Conservation (phyloP, 805 yeast genomes). For the Yamadazyma insecticola region DNA sequence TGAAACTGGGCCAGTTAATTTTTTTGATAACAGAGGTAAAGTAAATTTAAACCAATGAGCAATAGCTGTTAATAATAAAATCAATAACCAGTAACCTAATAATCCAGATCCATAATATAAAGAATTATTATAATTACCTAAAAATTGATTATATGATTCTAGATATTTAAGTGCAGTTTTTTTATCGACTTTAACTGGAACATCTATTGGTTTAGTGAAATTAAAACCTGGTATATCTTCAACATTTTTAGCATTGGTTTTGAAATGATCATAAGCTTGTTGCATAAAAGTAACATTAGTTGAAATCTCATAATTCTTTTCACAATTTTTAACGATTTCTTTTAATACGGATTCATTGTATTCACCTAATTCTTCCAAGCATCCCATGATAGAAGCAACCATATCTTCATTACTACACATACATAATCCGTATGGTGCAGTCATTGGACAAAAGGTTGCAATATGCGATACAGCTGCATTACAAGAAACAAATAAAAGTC, state of each 20-base stretch:
- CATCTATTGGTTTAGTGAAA: slow-evolving; percentile 12
- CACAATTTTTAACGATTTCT: background rate
- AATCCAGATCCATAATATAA: slow-evolving; percentile 33
- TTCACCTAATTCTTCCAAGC: too few species aligned
- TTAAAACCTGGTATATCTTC: slow-evolving; percentile 21
- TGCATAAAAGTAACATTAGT: too few species aligned
- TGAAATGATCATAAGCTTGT: slow-evolving; percentile 14
- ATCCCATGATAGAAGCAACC: slow-evolving; percentile 28
- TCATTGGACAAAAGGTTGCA: slow-evolving; percentile 8
- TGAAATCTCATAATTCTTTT: background rate
- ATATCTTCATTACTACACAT: slow-evolving; percentile 21
- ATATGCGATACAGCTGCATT: background rate
- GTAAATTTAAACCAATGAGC: slow-evolving; percentile 37
- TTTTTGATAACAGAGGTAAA: slow-evolving; percentile 31
- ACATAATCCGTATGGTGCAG: slow-evolving; percentile 12
- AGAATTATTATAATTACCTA: slow-evolving; percentile 19
- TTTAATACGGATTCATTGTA: background rate
- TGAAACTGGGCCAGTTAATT: slow-evolving; percentile 23
- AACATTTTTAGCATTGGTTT: slow-evolving; percentile 11
- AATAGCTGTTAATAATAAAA: slow-evolving; percentile 38
- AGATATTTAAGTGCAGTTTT: background rate
- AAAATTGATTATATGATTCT: slow-evolving; percentile 13
- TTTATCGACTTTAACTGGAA: slow-evolving; percentile 22
- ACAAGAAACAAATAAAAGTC: too few species aligned
- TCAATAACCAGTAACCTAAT: slow-evolving; percentile 45